Percentiles rank a stretch among this genome's conserved stretches.
phyloP scores from a whole-genome alignment of 2,329 filamentous ascomycete species.

The Aspergillus proliferans region DNA sequence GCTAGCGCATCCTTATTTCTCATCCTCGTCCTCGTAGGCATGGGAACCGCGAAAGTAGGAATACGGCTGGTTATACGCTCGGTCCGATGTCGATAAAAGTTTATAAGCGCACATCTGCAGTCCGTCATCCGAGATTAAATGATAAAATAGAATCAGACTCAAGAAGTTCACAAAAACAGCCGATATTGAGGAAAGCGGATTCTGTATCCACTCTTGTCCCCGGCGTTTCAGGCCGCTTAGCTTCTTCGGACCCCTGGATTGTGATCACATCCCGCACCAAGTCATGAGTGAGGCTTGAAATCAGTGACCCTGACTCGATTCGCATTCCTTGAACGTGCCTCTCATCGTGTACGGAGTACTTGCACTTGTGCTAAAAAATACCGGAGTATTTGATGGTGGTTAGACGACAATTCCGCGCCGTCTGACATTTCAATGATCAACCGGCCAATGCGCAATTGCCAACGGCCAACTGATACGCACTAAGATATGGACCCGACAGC shows the following conservation, averaged over 20 bases:
- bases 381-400: not conserved
- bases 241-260: not conserved
- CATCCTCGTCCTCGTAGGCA: slow-evolving; percentile 2
- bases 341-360: too few relatives aligned
- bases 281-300: not conserved
- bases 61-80: not conserved
- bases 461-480: not conserved
- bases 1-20: slow-evolving; percentile 35
- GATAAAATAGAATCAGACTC: not conserved
- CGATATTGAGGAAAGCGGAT: not conserved
- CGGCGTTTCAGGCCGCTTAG: not conserved
- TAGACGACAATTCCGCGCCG: not conserved
- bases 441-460: not conserved
- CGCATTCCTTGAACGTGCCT: not conserved
- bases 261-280: not conserved
- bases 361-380: too few relatives aligned
- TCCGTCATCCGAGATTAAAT: not conserved
- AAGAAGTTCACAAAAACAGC: not conserved
- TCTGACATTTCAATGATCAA: not conserved
- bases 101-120: not conserved
- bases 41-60: not conserved
- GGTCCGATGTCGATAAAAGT: not conserved
- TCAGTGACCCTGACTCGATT: not conserved
- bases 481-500: not conserved
- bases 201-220: not conserved